Evolutionary conservation across 2,329 filamentous ascomycete genomes (phyloP).

Genomic region (Fusarium sp.): DNA sequence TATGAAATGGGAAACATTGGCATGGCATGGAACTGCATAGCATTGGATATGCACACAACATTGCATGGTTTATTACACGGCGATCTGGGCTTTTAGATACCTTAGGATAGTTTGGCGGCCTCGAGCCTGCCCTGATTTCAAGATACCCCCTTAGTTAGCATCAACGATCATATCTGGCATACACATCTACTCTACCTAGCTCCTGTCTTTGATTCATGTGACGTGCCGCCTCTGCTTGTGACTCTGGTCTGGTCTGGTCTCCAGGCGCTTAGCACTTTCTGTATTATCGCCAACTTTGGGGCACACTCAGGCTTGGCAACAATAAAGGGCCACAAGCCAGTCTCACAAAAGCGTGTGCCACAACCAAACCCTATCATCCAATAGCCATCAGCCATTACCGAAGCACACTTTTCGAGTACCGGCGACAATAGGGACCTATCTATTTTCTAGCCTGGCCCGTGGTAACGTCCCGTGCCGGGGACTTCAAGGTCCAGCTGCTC

Average conservation of each 20-base stretch:
- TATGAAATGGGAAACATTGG: conserved; percentile 14
- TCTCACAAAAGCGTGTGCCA: conserved; percentile 16
- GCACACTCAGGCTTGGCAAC: not conserved
- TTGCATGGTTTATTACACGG: conserved; percentile 27
- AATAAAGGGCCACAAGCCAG: conserved; percentile 11
- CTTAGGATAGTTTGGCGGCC: conserved; percentile 39
- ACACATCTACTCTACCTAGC: conserved; percentile 3
- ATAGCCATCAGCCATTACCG: conserved; percentile 1
- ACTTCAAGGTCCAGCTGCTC: conserved; percentile 5
- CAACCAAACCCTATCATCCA: conserved; percentile 17
- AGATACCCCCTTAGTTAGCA: conserved; percentile 40
- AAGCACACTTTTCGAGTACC: conserved; percentile 13
- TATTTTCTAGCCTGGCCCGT: conserved; percentile 32
- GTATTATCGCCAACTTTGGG: not conserved
- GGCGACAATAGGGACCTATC: conserved; percentile 18
- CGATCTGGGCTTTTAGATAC: conserved; percentile 34
- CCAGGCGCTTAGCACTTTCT: not conserved
- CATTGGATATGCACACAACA: conserved; percentile 25
- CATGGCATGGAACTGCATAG: conserved; percentile 3
- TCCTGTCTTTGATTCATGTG: conserved; percentile 17
- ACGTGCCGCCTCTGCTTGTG: conserved; percentile 15
- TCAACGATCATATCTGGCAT: conserved; percentile 21
- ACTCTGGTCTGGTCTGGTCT: not conserved
- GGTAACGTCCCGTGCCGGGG: conserved; percentile 33
- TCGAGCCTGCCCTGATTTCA: conserved; percentile 31